Conservation (phyloP, 306 rosid genomes). For the Argentina anserina region DNA sequence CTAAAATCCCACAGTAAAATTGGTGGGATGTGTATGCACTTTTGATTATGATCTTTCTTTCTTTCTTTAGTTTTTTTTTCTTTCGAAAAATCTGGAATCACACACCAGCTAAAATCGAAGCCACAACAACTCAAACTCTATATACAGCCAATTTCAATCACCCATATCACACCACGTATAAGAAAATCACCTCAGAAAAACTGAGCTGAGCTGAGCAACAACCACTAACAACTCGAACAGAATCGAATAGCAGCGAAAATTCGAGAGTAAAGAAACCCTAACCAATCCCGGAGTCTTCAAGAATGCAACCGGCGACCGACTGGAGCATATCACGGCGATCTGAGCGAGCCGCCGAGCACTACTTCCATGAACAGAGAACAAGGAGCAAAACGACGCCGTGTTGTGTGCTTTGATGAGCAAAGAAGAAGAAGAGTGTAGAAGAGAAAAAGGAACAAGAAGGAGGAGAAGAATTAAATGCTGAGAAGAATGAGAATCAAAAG, state of each 20-base stretch:
- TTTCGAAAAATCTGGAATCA: constrained; percentile 40
- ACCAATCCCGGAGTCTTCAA: constrained; percentile 59
- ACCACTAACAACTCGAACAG: neutral
- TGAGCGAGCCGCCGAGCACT: neutral
- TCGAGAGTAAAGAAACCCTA: constrained; percentile 22
- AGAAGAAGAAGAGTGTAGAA: constrained; percentile 16
- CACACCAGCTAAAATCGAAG: constrained; percentile 30
- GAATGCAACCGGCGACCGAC: constrained; percentile 39
- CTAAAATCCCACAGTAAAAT: constrained; percentile 62
- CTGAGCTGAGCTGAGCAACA: constrained; percentile 15
- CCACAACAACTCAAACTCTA: constrained; percentile 33
- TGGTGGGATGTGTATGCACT: constrained; percentile 45
- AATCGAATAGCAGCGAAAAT: neutral
- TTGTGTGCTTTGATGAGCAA: neutral
- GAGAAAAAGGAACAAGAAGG: constrained; percentile 5
- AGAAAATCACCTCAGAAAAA: neutral
- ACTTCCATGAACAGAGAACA: neutral
- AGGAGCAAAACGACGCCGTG: neutral
- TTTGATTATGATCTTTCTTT: constrained; percentile 21
- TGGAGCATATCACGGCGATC: constrained; percentile 43
- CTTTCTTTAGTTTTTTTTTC: neutral
- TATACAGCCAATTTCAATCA: constrained; percentile 47
- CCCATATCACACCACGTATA: neutral
- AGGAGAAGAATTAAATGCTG: constrained; percentile 36
- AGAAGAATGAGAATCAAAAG: constrained; percentile 75